phyloP scores from a whole-genome alignment of 176 grass and related monocot genomes.

The Alopecurus myosuroides region DNA sequence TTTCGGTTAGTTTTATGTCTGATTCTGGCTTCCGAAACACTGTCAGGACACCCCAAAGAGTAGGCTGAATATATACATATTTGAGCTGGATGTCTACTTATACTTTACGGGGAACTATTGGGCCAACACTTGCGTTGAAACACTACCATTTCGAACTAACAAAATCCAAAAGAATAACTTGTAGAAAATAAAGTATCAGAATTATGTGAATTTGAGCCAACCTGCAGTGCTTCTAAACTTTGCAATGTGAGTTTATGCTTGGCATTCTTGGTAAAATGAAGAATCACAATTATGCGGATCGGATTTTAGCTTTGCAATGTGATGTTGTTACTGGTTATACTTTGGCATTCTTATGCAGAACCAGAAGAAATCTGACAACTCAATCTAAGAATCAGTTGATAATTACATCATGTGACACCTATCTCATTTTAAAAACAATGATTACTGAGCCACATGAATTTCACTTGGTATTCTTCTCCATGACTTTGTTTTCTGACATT shows the following conservation, averaged over 20 bases:
- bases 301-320: background rate
- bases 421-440: background rate
- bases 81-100: background rate
- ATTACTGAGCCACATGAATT: background rate
- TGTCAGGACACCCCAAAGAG: background rate
- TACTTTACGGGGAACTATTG: background rate
- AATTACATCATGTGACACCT: background rate
- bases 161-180: background rate
- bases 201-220: background rate
- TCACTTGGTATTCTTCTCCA: background rate
- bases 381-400: background rate
- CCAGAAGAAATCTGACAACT: background rate
- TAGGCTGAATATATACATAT: background rate
- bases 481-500: background rate
- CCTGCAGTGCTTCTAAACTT: background rate
- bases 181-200: background rate
- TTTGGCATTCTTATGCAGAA: background rate
- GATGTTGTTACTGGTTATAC: background rate
- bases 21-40: background rate
- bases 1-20: background rate
- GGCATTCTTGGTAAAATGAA: too few relatives aligned
- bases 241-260: background rate
- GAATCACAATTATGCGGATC: background rate
- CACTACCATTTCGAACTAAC: background rate
- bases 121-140: background rate